Percentiles rank a stretch among this genome's conserved stretches.
Evolutionary conservation across 2,329 filamentous ascomycete species (phyloP).

Genomic region (Pestalotiopsis sp.): DNA sequence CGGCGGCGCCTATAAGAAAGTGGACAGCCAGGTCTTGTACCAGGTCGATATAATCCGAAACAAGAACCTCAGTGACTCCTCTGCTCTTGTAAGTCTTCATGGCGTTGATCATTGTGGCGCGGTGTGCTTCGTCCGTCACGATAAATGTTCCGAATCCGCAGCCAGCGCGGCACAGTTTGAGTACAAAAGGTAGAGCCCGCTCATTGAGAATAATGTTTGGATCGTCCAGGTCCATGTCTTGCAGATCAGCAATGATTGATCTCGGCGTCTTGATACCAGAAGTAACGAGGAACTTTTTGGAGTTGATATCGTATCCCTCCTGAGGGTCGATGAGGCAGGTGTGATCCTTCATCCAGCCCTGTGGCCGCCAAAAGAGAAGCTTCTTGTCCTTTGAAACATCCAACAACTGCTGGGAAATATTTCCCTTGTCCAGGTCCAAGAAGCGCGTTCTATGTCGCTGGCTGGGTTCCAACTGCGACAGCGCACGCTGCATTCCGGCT

Average conservation of each 20-base stretch:
- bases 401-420: slow-evolving; percentile 12
- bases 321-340: slow-evolving; percentile 20
- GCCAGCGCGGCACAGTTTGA: slow-evolving; percentile 23
- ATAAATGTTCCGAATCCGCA: slow-evolving; percentile 25
- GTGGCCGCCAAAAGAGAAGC: slow-evolving; percentile 23
- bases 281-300: slow-evolving; percentile 21
- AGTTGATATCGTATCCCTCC: slow-evolving; percentile 23
- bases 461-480: slow-evolving; percentile 19
- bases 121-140: slow-evolving; percentile 16
- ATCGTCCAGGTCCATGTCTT: slow-evolving; percentile 9
- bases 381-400: slow-evolving; percentile 15
- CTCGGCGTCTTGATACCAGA: slow-evolving; percentile 21
- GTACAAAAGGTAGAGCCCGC: slow-evolving; percentile 20
- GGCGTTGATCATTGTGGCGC: slow-evolving; percentile 11
- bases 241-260: slow-evolving; percentile 15
- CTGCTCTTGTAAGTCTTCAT: slow-evolving; percentile 17
- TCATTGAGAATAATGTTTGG: slow-evolving; percentile 9
- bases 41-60: slow-evolving; percentile 21
- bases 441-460: slow-evolving; percentile 19
- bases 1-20: slow-evolving; percentile 21
- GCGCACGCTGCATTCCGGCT: slow-evolving; percentile 16
- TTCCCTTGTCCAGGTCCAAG: slow-evolving; percentile 16
- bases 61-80: slow-evolving; percentile 19
- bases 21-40: slow-evolving; percentile 23
- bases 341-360: slow-evolving; percentile 23